Evolutionary conservation across 2,329 filamentous ascomycete species (phyloP).

Genomic region (Arthrinium puccinioides): DNA sequence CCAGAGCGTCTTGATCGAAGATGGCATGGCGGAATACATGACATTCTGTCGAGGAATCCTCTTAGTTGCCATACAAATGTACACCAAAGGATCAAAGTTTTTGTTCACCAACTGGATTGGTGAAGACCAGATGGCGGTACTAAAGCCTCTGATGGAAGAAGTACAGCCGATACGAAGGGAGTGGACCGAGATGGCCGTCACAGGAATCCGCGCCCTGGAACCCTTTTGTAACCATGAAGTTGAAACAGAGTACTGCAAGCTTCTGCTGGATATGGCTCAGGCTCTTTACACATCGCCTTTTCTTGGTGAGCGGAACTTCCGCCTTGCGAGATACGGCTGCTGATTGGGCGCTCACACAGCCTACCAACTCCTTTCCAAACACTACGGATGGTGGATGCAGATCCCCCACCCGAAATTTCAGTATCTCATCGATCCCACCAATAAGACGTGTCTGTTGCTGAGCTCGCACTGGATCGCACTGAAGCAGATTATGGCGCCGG

Average conservation of each 20-base stretch:
- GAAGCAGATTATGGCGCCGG: slow-evolving; percentile 45
- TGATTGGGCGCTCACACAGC: slow-evolving; percentile 22
- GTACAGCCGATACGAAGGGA: slow-evolving; percentile 36
- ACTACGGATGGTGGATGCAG: slow-evolving; percentile 53
- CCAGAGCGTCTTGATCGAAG: slow-evolving; percentile 49
- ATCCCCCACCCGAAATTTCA: slow-evolving; percentile 46
- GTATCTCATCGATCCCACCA: slow-evolving; percentile 37
- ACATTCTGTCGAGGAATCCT: slow-evolving; percentile 51
- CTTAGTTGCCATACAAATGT: slow-evolving; percentile 48
- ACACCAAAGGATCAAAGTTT: slow-evolving; percentile 37
- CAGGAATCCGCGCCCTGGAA: slow-evolving; percentile 32
- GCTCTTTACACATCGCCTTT: slow-evolving; percentile 46
- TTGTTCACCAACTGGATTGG: slow-evolving; percentile 41
- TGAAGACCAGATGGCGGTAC: slow-evolving; percentile 29
- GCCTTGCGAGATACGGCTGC: not conserved
- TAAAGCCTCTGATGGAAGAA: slow-evolving; percentile 37
- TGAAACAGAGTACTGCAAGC: slow-evolving; percentile 37
- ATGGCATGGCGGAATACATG: slow-evolving; percentile 54
- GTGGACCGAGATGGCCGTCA: slow-evolving; percentile 39
- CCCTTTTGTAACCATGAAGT: slow-evolving; percentile 35
- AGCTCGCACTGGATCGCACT: slow-evolving; percentile 48
- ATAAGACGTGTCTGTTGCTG: slow-evolving; percentile 39
- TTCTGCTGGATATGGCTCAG: slow-evolving; percentile 38
- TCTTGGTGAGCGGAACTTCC: slow-evolving; percentile 33
- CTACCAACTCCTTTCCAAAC: slow-evolving; percentile 40